Base-by-base conservation (phyloP, 768 basidiomycete species). In the Lentinula guzmanii region DNA sequence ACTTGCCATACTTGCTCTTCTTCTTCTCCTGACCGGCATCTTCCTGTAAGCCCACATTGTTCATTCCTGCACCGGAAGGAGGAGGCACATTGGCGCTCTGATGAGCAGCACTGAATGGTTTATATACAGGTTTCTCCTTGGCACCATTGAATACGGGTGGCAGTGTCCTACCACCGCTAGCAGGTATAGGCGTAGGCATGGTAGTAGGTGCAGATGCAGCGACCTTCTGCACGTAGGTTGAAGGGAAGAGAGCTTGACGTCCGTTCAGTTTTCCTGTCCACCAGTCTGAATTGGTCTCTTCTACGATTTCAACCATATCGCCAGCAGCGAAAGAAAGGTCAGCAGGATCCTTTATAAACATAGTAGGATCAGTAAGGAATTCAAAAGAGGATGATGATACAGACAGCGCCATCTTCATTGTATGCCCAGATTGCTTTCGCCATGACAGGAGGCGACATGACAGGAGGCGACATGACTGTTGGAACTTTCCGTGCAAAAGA, bases 241-340 rank as follows among this genome's bases (percentile, higher is more conserved):
- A 79, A 0, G 92, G 93, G 74, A 94, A 92, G 37, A 93, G 77
- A 16, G 86, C 92, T 64, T 85, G 79, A 60, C 72, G 79, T 31
- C 86, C 86, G 43, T 83, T 81, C 60, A 75, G 68, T 63, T 74
- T 80, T n/a, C 93, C 93, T 8, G 81, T 82, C 93, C 93, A 95
- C 93, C 93, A 95, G 70, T 94, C 91, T 4, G 74, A 70, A 63
- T 93, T 91, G 54, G 83, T 89, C 68, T 93, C 86, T 31, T 83
- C 81, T 33, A 87, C 67, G 33, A 95, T 77, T 60, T 91, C 87
- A 66, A 95, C 82, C 33, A 83, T 77, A 68, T 94, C 91, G 2
- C 90, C 93, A 2, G 79, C 73, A 21, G 73, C 72, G 78, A 95
- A 94, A 0, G 84, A 80, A 18, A 95, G 79, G 70, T 95, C 93